Conservation (phyloP, 148 eudicot species). For the Dysphania ambrosioides region DNA sequence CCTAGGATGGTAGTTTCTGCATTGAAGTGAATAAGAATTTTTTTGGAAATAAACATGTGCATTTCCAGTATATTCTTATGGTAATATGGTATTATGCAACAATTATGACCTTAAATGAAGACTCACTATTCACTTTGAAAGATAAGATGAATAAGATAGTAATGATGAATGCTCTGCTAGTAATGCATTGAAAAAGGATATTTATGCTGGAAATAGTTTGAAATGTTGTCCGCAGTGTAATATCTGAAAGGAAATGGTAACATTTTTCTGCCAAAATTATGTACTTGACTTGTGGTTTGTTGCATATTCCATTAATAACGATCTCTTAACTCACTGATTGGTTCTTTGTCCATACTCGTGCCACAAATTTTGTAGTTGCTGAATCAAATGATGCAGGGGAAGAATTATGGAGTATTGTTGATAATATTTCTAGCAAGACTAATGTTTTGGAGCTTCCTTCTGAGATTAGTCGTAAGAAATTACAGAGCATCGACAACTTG, state of each 20-base stretch:
- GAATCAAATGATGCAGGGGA: conserved; percentile 28
- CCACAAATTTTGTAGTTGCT: conserved; percentile 34
- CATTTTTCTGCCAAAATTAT: neutral
- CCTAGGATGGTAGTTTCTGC: neutral
- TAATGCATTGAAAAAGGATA: neutral
- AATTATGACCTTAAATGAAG: neutral
- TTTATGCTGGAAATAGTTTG: conserved; percentile 2
- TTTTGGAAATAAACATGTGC: neutral
- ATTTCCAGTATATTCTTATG: conserved; percentile 1
- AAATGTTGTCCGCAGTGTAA: neutral
- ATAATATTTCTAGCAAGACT: conserved; percentile 24
- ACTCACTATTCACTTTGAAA: neutral
- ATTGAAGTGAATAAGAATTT: neutral
- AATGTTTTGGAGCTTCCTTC: conserved; percentile 31
- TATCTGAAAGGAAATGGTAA: neutral
- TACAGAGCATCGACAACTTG: conserved; percentile 70
- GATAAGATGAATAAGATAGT: neutral
- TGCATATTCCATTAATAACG: neutral
- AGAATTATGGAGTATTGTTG: conserved; percentile 32
- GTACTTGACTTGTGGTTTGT: neutral
- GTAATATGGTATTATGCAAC: neutral
- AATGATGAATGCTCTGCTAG: neutral
- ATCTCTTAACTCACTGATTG: neutral
- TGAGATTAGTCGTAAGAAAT: conserved; percentile 58
- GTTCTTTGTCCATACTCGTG: too few species aligned